Evolutionary conservation across 768 basidiomycete genomes (phyloP), one percentile per base, ranked within the genome.

Genomic region (Mycena galericulata): DNA sequence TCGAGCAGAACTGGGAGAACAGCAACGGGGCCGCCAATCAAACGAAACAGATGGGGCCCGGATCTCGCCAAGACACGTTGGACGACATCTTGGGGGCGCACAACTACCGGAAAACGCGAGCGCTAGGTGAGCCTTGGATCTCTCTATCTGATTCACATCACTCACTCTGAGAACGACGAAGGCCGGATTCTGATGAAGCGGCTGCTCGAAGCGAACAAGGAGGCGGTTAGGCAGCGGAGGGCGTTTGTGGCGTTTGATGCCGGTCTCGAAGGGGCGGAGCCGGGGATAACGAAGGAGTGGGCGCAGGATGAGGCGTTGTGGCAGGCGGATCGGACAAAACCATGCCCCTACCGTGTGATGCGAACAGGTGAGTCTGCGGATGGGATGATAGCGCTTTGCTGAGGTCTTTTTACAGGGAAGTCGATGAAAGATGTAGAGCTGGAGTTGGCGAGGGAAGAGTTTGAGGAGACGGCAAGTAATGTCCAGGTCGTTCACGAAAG

Each of bases 21-120:
- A n/a, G n/a, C n/a, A n/a, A n/a, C 26, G 56, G 56, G 3, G 56
- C 56, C 12, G 79, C 80, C 4, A 61, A 68, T 2, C 81, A 79
- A 41, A 83, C 80, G 0, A 69, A 72, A 14, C 79, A 83, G 36
- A 84, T 84, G 82, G 80, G 79, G 5, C 73, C 72, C n/a, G 74
- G 59, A 27, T 43, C 57, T 4, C 41, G 57, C 10, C 57, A 46
- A n/a, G 57, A 59, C 41, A 59, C 57, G 1, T 14, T 59, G 26
- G 57, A 59, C 20, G 57, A 59, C 24, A 43, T 43, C 4, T n/a
- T 59, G 6, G 45, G 45, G 4, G 57, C 40, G 10, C 29, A 46
- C 8, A 59, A 59, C 45, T 55, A 55, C 32, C 34, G 34, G 20
- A 55, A 55, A 26, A 55, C 32, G 1, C 38, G 36, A 34, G 34